Evolutionary conservation across 768 basidiomycete genomes (phyloP), one percentile per base, ranked within the genome.

Genomic region (Leccinum boreale): DNA sequence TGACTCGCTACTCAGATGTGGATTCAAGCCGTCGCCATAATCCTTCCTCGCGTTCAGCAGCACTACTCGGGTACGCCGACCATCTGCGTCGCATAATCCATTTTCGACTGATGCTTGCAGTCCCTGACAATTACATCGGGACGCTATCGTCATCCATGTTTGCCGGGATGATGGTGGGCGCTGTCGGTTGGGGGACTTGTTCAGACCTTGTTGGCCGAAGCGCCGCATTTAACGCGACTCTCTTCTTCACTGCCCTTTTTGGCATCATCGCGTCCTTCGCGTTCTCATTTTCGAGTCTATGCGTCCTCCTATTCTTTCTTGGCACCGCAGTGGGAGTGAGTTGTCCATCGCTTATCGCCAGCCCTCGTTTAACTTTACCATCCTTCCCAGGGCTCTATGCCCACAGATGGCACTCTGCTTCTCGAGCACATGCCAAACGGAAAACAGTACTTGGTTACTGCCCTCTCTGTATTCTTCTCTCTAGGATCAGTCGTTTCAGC

Each of bases 91-190:
- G 33, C 55, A 23, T 56, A 24, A 24, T 57, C 57, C 57, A 31
- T 53, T 60, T 55, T 63, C 62, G 55, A 63, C 64, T 63, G 45
- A 59, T 52, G 52, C 48, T 55, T 63, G 50, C 68, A 87, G 89
- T 92, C 7, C 82, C 85, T 29, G 88, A 94, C 69, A 79, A 78
- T 49, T 84, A 84, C 62, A 90, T 95, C 50, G 96, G 94, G 23
- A 70, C 81, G 1, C 74, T 98, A 14, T 95, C 94, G 0, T 91
- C 93, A 4, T 86, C 89, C 4, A 94, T 92, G 83, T 94, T 94
- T 67, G 85, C 82, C 11, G 92, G 96, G n/a, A 98, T 98, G 96
- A 97, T 98, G 94, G 69, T 97, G 52, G 92, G 95, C 2, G 90
- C 92, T 1, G 74, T 94, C 9, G 90, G 89, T 4, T 94, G 95